phyloP scores from a whole-genome alignment of 305 asterid species.

The Euphrasia arctica region DNA sequence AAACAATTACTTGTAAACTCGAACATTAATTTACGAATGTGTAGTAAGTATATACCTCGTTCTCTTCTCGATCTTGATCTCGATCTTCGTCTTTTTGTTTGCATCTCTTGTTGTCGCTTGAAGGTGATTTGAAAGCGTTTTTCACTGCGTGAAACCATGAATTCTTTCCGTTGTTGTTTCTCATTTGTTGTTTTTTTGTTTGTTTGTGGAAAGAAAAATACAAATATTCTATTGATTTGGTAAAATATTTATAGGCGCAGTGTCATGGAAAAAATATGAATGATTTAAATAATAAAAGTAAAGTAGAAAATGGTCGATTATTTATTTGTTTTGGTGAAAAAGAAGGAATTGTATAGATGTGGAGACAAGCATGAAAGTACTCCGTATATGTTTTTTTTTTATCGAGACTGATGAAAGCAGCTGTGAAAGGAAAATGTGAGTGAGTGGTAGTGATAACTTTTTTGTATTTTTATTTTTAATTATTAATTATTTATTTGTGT shows the following conservation, averaged over 20 bases:
- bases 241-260: not conserved
- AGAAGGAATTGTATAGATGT: constrained; percentile 23
- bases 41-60: constrained; percentile 27
- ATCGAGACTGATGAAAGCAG: constrained; percentile 55
- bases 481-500: constrained; percentile 1
- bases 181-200: constrained; percentile 34
- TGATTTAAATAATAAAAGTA: not conserved
- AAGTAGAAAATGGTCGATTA: not conserved
- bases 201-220: not conserved
- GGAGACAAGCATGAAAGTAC: constrained; percentile 40
- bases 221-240: no score
- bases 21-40: not conserved
- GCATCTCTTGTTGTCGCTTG: constrained; percentile 33
- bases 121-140: constrained; percentile 74
- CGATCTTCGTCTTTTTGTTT: constrained; percentile 35
- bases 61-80: constrained; percentile 45
- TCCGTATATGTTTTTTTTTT: constrained; percentile 30
- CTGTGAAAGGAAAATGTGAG: constrained; percentile 37
- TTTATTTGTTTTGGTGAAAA: not conserved
- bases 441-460: constrained; percentile 17
- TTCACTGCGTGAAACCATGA: constrained; percentile 71
- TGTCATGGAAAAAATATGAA: no score
- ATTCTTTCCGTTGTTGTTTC: constrained; percentile 46
- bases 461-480: not conserved
- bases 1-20: not conserved